phyloP scores from a whole-genome alignment of 2,329 filamentous ascomycete genomes.

The Botrytis sinoallii region DNA sequence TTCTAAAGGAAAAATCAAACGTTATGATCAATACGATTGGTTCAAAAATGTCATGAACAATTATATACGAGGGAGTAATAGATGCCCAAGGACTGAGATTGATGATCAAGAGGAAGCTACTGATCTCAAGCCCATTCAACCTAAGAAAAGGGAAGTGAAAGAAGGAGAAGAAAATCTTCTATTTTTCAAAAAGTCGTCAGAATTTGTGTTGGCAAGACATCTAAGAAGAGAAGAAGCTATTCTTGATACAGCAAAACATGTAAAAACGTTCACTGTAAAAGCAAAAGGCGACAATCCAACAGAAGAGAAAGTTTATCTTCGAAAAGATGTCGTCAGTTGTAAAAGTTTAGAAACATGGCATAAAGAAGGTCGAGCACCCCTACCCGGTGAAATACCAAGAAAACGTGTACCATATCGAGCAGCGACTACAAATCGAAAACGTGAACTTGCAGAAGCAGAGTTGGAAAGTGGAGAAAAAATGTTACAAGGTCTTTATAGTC shows the following conservation, averaged over 20 bases:
- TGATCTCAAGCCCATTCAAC: constrained; percentile 70
- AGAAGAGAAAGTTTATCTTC: constrained; percentile 76
- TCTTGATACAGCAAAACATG: constrained; percentile 61
- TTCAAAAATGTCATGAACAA: constrained; percentile 76
- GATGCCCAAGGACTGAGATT: constrained; percentile 59
- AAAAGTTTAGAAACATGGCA: constrained; percentile 97
- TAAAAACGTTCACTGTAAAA: constrained; percentile 70
- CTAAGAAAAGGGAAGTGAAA: constrained; percentile 69
- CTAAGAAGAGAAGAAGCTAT: constrained; percentile 90
- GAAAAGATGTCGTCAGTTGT: constrained; percentile 77
- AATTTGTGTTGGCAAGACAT: constrained; percentile 83
- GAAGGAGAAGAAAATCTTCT: constrained; percentile 80
- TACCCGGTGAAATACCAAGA: constrained; percentile 66
- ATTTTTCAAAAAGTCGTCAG: constrained; percentile 80
- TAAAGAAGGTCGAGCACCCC: constrained; percentile 82
- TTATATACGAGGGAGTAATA: constrained; percentile 56
- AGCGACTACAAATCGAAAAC: constrained; percentile 80
- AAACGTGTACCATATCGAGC: constrained; percentile 89
- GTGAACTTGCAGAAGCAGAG: constrained; percentile 84
- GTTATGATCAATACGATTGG: constrained; percentile 81
- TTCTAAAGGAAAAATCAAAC: constrained; percentile 70
- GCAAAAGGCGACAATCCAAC: constrained; percentile 71
- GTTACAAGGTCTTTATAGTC: constrained; percentile 79
- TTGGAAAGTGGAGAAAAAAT: constrained; percentile 74
- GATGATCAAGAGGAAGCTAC: constrained; percentile 78